These are phyloP conservation scores for Coemansia sp. DNA, from an alignment of 192 early-diverging fungal genomes.

Conservation along the genomic window DNA sequence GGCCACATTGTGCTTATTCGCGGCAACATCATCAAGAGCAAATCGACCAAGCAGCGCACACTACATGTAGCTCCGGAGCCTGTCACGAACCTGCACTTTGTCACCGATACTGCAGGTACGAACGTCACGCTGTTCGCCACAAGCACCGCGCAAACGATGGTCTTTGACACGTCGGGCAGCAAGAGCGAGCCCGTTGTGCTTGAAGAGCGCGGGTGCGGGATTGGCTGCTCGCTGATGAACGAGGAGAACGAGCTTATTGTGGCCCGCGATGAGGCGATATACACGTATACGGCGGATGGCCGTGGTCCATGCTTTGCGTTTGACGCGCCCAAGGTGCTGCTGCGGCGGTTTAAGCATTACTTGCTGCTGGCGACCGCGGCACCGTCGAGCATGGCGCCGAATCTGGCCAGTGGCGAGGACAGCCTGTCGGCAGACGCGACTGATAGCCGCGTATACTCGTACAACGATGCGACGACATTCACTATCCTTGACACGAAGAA, in stretches of 20 bases:
- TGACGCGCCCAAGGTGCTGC: slow-evolving; percentile 57
- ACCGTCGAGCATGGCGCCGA: slow-evolving; percentile 27
- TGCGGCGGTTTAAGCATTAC: slow-evolving; percentile 34
- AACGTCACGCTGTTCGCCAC: slow-evolving; percentile 33
- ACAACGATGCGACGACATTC: slow-evolving; percentile 48
- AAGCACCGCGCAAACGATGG: slow-evolving; percentile 37
- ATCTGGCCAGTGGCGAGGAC: slow-evolving; percentile 35
- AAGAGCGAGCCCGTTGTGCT: slow-evolving; percentile 52
- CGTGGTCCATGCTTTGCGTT: slow-evolving; percentile 90
- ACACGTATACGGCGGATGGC: slow-evolving; percentile 89
- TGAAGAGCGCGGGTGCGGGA: slow-evolving; percentile 80
- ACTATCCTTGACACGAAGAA: slow-evolving; percentile 86
- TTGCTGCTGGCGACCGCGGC: slow-evolving; percentile 35
- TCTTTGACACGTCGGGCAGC: slow-evolving; percentile 41
- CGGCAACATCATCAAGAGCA: slow-evolving; percentile 77
- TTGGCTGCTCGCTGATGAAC: slow-evolving; percentile 71
- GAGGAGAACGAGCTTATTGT: slow-evolving; percentile 84
- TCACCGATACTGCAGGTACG: slow-evolving; percentile 16
- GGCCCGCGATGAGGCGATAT: slow-evolving; percentile 87
- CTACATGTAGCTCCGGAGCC: slow-evolving; percentile 83
- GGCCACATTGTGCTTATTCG: slow-evolving; percentile 83
- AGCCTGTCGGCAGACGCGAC: slow-evolving; percentile 56
- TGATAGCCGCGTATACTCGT: slow-evolving; percentile 42
- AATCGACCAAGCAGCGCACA: slow-evolving; percentile 73
- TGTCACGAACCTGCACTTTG: slow-evolving; percentile 68